Evolutionary conservation across 495 filamentous ascomycete species (phyloP), one percentile per base, ranked within the genome.

Genomic region (Trypethelium eluteriae): DNA sequence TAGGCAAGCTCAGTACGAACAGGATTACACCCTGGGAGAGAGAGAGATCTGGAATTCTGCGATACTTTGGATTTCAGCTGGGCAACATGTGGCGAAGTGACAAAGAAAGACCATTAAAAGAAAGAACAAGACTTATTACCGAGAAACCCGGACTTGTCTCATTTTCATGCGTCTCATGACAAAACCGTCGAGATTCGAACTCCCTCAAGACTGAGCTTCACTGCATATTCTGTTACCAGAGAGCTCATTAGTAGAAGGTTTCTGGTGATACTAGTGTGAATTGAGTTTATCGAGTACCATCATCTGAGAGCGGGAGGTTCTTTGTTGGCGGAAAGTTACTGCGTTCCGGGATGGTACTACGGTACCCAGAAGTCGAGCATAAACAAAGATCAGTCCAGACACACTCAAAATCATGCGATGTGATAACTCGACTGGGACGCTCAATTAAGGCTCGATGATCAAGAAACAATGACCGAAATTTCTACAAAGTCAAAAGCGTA

Each of bases 11-110:
- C 41, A 46, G 41, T 1, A 46, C 41, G 25, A 25, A 25, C 7
- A 46, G 41, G 9, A 46, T 46, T 46, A 1, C 7, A 53, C 1
- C 2, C 16, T 11, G 16, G n/a, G 25, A 36, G 36, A 36, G 53
- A 59, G 5, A 9, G 41, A 44, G 1, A 36, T 59, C n/a, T 25
- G 5, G 11, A 18, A 10, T 36, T 18, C 53, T 9, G 4, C 1
- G 49, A 25, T 59, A 14, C 32, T 35, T 34, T 3, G 14, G 2
- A 6, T 14, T 59, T 34, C 7, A 35, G 5, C 25, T n/a, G n/a
- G 32, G 32, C 53, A 59, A 59, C 53, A 6, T 36, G 34, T 59
- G n/a, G 53, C 53, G 32, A 59, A 59, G 25, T n/a, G 32, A 59
- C 53, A 59, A 59, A 59, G 53, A 59, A 59, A 32, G 18, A 59